Percentiles rank a stretch among this genome's conserved stretches.
These are phyloP conservation scores for Phaseolus lunatus DNA, from an alignment of 306 rosid genomes.

Conservation along the genomic window DNA sequence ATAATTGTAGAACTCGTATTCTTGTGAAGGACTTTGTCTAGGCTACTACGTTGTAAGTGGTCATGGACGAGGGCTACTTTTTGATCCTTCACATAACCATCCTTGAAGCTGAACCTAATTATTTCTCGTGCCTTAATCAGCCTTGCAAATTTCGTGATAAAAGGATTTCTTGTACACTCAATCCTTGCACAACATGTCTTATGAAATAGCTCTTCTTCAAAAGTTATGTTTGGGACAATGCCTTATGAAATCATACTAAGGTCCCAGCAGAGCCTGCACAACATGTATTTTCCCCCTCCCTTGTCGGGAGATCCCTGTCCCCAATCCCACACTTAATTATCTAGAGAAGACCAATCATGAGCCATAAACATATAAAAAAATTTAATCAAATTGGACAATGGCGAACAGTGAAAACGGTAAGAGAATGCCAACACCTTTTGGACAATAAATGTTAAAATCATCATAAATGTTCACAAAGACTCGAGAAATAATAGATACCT, in stretches of 20 bases:
- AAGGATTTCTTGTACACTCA: too few species aligned
- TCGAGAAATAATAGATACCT: constrained; percentile 56
- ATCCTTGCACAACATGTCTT: too few species aligned
- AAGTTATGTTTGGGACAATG: not conserved
- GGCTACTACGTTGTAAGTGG: too few species aligned
- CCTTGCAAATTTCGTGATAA: too few species aligned
- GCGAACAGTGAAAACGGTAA: not conserved
- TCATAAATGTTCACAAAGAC: constrained; percentile 21
- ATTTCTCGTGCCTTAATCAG: too few species aligned
- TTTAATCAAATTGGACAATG: not conserved
- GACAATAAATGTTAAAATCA: constrained; percentile 30
- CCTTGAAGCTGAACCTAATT: too few species aligned
- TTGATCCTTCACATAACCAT: too few species aligned
- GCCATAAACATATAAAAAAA: not conserved
- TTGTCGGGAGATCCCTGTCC: constrained; percentile 11
- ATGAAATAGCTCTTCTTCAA: not conserved
- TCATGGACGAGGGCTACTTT: too few species aligned
- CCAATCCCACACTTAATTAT: not conserved
- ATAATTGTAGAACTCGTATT: too few species aligned
- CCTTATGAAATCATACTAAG: constrained; percentile 4
- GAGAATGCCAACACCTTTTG: not conserved
- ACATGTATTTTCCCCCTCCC: not conserved
- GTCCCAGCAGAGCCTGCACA: not conserved
- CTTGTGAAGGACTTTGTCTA: too few species aligned
- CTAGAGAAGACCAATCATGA: constrained; percentile 13